These are phyloP conservation scores for Lactarius akahatsu DNA, from an alignment of 768 basidiomycete species.

Conservation along the genomic window DNA sequence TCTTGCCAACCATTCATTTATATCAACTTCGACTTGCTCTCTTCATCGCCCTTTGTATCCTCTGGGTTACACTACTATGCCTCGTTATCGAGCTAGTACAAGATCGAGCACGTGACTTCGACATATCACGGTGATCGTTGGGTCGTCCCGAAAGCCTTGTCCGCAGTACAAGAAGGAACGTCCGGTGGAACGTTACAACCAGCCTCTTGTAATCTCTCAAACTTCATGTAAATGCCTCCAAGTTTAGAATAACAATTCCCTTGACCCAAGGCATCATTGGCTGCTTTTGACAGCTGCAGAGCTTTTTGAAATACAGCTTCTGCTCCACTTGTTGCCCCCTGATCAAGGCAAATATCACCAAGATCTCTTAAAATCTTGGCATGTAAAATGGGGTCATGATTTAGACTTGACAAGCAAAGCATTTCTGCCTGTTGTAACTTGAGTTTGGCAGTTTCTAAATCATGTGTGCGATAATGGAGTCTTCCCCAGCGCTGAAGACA, in stretches of 20 bases:
- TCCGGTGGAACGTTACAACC: too few relatives aligned
- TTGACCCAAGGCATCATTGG: conserved; percentile 1
- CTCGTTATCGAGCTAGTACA: too few relatives aligned
- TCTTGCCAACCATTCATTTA: too few relatives aligned
- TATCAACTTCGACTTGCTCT: too few relatives aligned
- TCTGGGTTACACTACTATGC: too few relatives aligned
- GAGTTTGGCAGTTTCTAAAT: not conserved
- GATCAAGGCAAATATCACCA: not conserved
- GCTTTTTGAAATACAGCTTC: not conserved
- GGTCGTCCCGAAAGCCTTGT: too few relatives aligned
- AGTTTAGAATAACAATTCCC: not conserved
- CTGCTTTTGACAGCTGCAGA: not conserved
- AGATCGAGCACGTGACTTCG: too few relatives aligned
- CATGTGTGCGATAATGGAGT: not conserved
- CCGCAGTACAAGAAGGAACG: too few relatives aligned
- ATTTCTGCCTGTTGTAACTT: not conserved
- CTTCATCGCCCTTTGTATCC: too few relatives aligned
- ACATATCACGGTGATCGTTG: too few relatives aligned
- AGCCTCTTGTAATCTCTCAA: not conserved
- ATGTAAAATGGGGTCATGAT: not conserved
- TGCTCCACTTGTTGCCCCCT: not conserved
- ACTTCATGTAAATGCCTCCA: conserved; percentile 6
- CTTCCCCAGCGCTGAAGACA: conserved; percentile 4
- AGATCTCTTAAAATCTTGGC: not conserved
- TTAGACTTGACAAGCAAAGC: not conserved